Evolutionary conservation across 768 basidiomycete species (phyloP), one percentile per base, ranked within the genome.

Genomic region (Xanthoconium stramineum): DNA sequence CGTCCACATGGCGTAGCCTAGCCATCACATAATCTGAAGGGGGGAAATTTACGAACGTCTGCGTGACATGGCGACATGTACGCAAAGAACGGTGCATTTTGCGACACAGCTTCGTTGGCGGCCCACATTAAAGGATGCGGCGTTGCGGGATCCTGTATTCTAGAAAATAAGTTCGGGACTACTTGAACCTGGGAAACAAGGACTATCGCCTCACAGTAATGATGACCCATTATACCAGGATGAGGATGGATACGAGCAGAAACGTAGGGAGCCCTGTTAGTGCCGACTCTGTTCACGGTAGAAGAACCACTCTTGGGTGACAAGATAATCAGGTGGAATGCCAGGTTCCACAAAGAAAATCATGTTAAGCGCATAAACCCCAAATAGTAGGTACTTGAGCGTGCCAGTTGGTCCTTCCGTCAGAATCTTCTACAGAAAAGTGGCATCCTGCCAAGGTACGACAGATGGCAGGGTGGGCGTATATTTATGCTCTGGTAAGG

Each of bases 381-480:
- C 17, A 2, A 24, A 2, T 1, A 1, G n/a, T 9, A 37, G 10
- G 24, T 11, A 30, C 35, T 8, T 8, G 20, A 14, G 38, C 38
- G 14, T 33, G 17, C n/a, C 43, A 43, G 14, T 13, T 24, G 5
- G 17, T 40, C 6, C 4, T 43, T 29, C 35, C 35, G 32, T 6
- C 9, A 2, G 45, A 59, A 59, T n/a, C 5, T 59, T 54, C 58
- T 13, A 43, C 5, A 8, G 56, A 36, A 40, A 15, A 30, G 13
- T 37, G 46, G 29, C 58, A 9, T 19, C 36, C 19, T 52, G 37
- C 57, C 57, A 52, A 52, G 57, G 48, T 19, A 52, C 48, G 7
- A n/a, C 6, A 7, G 6, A 39, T 52, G 50, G 48, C 42, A 48
- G 36, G 2, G 4, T 20, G 19, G 5, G 15, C 1, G 2, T 1